Evolutionary conservation across 2,329 filamentous ascomycete species (phyloP), one percentile per base, ranked within the genome.

Genomic region (Hypoxylon sp.): DNA sequence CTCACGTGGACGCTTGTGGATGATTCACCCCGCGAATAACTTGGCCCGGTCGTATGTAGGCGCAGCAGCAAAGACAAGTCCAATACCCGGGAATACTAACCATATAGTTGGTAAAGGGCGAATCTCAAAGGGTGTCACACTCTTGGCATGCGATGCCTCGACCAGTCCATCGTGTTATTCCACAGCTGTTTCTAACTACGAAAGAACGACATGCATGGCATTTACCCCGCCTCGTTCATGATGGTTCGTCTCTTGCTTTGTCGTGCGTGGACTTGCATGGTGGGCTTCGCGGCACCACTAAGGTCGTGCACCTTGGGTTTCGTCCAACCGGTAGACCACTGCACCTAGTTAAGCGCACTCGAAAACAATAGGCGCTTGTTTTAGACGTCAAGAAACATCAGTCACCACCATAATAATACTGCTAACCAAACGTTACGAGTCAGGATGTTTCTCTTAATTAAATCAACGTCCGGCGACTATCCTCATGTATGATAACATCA

Each of bases 101-200:
- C 40, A 37, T 31, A 20, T 20, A 37, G 16, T 25, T 35, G 17
- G 15, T 42, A 40, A 16, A 19, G 9, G 7, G 37, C 20, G 17
- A 35, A 47, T n/a, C 5, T 34, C 26, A 12, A 52, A 30, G 47
- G 43, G 34, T 49, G 47, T 42, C 44, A 45, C 40, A 49, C 17
- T 45, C 51, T 58, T 58, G 55, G 55, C 55, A 40, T 52, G 20
- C 26, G 27, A 50, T 46, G 55, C 43, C 55, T 49, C 38, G 51
- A 52, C 47, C 55, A 55, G 51, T 43, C 55, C 30, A 55, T 52
- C 26, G 51, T 23, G 25, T 16, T 42, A 45, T 37, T 26, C n/a
- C 32, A n/a, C n/a, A n/a, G 13, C 12, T 45, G 15, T 29, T 36
- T 42, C 27, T 36, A 16, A 30, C 26, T 49, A 30, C 8, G 25